Evolutionary conservation across 2,329 filamentous ascomycete species (phyloP), one percentile per base, ranked within the genome.

Genomic region (Fusarium floridanum): DNA sequence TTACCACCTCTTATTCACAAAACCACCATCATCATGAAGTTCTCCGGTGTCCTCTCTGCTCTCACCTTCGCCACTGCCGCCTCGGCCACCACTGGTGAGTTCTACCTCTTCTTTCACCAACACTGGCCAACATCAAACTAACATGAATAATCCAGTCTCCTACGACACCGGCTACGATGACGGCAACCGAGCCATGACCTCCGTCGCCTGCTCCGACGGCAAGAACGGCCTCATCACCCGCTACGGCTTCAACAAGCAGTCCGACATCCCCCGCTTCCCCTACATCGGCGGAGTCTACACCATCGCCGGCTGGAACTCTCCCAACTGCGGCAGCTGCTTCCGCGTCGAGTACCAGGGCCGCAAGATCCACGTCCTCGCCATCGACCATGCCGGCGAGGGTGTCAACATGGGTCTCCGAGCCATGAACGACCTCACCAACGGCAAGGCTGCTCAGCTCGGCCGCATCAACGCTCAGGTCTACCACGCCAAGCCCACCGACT

Each of bases 131-230:
- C n/a, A 41, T 7, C 14, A 50, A 14, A 65, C 73, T 78, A 63
- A 79, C 68, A 60, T 48, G 43, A 27, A 24, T n/a, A 12, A 12
- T 56, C 17, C 79, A 82, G 92, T 95, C 79, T 92, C 91, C 74
- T 96, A 92, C 83, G 93, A 95, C 84, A 83, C 85, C 22, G 90
- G 88, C 80, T 97, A 94, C 84, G 93, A 95, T 80, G 84, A 92
- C 72, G 81, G 81, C 55, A 75, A 75, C 69, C 88, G 90, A 67
- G 85, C 88, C 53, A 81, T 95, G 64, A 86, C 83, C 37, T 81
- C 79, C 6, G 87, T 95, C 53, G 81, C 91, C 71, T 95, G 92
- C 88, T 92, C 90, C 36, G 90, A 94, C 79, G 92, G 92, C 64
- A 56, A 72, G 71, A 92, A 94, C 82, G 92, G 92, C 67, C 87